A percentile compares a stretch with the other conserved stretches of the same genome.
These are phyloP conservation scores for Nicotiana noctiflora DNA, from an alignment of 257 asterid genomes.

Conservation along the genomic window DNA sequence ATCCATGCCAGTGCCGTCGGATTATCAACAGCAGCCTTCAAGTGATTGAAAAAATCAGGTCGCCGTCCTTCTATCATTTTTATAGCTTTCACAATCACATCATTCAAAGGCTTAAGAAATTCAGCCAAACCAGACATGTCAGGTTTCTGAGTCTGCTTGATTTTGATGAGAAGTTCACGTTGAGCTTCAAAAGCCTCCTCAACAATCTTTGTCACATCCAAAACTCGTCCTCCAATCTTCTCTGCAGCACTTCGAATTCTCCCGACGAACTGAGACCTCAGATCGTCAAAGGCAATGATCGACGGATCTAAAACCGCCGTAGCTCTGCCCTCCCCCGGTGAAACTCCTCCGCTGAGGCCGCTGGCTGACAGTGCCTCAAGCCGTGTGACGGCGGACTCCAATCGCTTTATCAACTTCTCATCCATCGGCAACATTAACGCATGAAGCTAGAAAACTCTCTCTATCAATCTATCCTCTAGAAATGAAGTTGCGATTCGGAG, in stretches of 20 bases:
- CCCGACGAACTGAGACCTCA: slow-evolving; percentile 53
- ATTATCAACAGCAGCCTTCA: slow-evolving; percentile 89
- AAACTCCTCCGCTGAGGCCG: slow-evolving; percentile 27
- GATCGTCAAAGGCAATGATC: slow-evolving; percentile 67
- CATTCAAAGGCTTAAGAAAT: too few relatives aligned
- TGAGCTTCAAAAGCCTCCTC: too few relatives aligned
- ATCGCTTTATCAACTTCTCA: slow-evolving; percentile 61
- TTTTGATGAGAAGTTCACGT: too few relatives aligned
- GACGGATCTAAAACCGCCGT: slow-evolving; percentile 73
- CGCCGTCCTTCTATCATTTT: too few relatives aligned
- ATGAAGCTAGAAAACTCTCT: too few relatives aligned
- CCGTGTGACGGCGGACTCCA: slow-evolving; percentile 86
- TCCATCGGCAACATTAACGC: slow-evolving; percentile 32
- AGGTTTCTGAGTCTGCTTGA: too few relatives aligned
- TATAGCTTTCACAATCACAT: too few relatives aligned
- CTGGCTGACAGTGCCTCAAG: slow-evolving; percentile 56
- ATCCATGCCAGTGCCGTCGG: slow-evolving; percentile 84
- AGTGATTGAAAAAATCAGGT: slow-evolving; percentile 77
- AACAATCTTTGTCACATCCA: too few relatives aligned
- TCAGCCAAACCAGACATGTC: too few relatives aligned
- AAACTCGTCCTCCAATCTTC: too few relatives aligned
- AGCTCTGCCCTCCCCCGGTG: slow-evolving; percentile 34
- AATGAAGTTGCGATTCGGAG: too few relatives aligned
- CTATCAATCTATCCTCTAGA: too few relatives aligned
- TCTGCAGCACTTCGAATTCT: slow-evolving; percentile 43